Evolutionary conservation across 768 basidiomycete genomes (phyloP).

Genomic region (Rhodosporidiobolus sp.): DNA sequence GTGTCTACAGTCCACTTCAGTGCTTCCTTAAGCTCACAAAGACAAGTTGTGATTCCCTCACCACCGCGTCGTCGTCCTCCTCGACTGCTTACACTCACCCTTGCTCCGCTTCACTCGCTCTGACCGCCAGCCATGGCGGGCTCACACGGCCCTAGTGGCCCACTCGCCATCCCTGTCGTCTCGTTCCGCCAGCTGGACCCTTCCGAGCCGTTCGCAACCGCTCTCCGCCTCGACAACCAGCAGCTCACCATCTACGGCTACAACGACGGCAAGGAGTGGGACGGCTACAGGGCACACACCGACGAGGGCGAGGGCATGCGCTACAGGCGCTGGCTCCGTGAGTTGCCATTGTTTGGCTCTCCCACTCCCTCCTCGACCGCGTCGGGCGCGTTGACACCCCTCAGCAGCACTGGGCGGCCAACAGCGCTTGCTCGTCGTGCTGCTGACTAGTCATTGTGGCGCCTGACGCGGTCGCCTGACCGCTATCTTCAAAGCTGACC

Average conservation of each 20-base stretch:
- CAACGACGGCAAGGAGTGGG: constrained; percentile 7
- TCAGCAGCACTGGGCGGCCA: not conserved
- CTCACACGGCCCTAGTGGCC: not conserved
- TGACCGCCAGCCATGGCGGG: not conserved
- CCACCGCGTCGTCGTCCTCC: not conserved
- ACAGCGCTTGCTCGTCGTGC: no score
- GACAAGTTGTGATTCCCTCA: not conserved
- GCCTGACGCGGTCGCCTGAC: no score
- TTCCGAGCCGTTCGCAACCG: not conserved
- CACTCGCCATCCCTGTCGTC: constrained; percentile 12
- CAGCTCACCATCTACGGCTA: constrained; percentile 20
- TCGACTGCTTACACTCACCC: not conserved
- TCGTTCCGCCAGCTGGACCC: constrained; percentile 4
- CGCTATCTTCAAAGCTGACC: not conserved
- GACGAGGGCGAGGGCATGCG: not conserved
- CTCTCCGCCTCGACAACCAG: not conserved
- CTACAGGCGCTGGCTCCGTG: constrained; percentile 29
- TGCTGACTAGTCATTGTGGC: no score
- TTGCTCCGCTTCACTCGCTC: not conserved
- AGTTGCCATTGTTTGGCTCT: not conserved
- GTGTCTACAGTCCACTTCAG: no score
- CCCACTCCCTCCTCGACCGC: not conserved
- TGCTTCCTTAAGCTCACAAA: no score
- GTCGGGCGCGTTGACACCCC: not conserved
- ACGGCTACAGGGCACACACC: not conserved